These are phyloP conservation scores for Calonectria henricotiae DNA, from an alignment of 2,329 filamentous ascomycete species.

Conservation along the genomic window DNA sequence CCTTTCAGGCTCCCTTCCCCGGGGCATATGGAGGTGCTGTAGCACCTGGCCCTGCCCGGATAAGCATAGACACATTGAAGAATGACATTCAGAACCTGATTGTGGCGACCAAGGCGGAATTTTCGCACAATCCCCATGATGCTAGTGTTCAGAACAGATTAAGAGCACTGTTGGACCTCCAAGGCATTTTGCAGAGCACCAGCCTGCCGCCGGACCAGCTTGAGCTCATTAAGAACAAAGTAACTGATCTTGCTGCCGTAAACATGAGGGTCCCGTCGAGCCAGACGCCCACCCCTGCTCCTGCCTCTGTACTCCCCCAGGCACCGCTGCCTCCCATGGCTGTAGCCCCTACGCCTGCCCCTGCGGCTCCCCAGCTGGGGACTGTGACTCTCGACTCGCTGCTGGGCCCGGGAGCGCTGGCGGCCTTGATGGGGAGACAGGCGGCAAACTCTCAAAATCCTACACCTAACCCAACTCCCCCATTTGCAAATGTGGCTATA, in stretches of 20 bases:
- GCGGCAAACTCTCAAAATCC: conserved; percentile 67
- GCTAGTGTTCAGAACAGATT: conserved; percentile 83
- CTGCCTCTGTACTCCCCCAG: conserved; percentile 54
- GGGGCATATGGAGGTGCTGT: conserved; percentile 58
- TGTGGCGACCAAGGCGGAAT: conserved; percentile 79
- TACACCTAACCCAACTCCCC: conserved; percentile 62
- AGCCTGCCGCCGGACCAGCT: conserved; percentile 86
- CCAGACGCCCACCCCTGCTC: conserved; percentile 62
- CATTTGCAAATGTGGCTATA: conserved; percentile 60
- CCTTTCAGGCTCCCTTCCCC: conserved; percentile 62
- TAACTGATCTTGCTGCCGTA: conserved; percentile 81
- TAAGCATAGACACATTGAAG: conserved; percentile 83
- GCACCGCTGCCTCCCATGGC: conserved; percentile 56
- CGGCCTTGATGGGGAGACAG: conserved; percentile 72
- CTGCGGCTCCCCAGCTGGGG: conserved; percentile 55
- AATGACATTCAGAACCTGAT: conserved; percentile 88
- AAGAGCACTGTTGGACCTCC: conserved; percentile 88
- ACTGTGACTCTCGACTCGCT: conserved; percentile 72
- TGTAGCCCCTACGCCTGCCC: conserved; percentile 55
- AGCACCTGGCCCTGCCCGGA: conserved; percentile 61
- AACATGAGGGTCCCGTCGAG: conserved; percentile 69
- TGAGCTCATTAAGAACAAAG: conserved; percentile 87
- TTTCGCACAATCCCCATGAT: conserved; percentile 84
- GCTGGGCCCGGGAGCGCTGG: conserved; percentile 74
- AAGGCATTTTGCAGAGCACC: conserved; percentile 81